A percentile compares a stretch with the other conserved stretches of the same genome.
Evolutionary conservation across 148 eudicot species (phyloP).

Genomic region (Spergularia bocconei): DNA sequence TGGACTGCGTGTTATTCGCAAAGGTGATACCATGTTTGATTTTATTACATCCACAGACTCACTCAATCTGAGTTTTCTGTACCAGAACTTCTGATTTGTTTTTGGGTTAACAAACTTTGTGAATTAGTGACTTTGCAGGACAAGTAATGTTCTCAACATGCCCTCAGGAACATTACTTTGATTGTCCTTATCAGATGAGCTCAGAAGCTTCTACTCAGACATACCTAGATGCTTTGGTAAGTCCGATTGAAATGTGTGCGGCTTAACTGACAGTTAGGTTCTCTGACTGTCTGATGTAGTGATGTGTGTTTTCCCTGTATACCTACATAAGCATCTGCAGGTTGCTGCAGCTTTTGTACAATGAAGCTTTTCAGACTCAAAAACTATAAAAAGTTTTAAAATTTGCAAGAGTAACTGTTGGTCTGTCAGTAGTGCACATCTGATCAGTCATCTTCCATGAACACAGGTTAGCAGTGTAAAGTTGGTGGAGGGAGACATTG

Average conservation of each 20-base stretch:
- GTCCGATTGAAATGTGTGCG: neutral
- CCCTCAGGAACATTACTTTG: conserved; percentile 94
- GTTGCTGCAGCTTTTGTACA: neutral
- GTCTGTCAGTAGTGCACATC: neutral
- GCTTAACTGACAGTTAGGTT: neutral
- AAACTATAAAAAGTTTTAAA: too few relatives aligned
- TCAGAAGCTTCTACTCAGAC: conserved; percentile 81
- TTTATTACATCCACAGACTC: neutral
- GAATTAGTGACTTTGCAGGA: conserved; percentile 50
- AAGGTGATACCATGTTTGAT: conserved; percentile 42
- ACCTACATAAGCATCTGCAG: neutral
- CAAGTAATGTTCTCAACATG: conserved; percentile 70
- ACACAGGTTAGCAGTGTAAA: conserved; percentile 67
- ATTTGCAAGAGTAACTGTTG: too few relatives aligned
- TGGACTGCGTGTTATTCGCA: conserved; percentile 78
- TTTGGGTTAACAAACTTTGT: conserved; percentile 13
- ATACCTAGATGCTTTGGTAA: conserved; percentile 82
- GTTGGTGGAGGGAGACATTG: conserved; percentile 60
- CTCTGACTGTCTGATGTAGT: neutral
- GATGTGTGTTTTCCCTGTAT: neutral
- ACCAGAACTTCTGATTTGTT: neutral
- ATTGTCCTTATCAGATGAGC: conserved; percentile 96
- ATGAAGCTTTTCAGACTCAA: too few relatives aligned
- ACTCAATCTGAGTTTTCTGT: neutral
- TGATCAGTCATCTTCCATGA: neutral